Base-by-base conservation (phyloP, 352 stramenopile species). In the Globisporangium lucens region DNA sequence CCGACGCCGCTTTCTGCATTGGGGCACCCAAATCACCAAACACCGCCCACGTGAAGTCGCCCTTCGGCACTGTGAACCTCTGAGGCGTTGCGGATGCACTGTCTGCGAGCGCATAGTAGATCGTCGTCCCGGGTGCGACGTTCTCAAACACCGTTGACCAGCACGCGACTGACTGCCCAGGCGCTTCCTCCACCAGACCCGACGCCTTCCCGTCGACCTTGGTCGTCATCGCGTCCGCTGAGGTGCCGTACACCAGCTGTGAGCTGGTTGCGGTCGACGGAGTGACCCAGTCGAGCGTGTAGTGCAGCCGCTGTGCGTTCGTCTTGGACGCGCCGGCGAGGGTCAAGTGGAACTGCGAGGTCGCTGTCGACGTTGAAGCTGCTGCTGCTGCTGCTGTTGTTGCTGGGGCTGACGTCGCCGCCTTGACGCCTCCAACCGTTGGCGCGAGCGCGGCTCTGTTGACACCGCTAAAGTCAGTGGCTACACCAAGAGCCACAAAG, bases 211-310 rank as follows among this genome's bases (percentile, higher is more conserved):
- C 84, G 0, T 69, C 46, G 9, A 89, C 65, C 27, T 66, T 67
- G 9, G 74, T 71, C 56, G 75, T 68, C 15, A 89, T 65, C n/a
- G 66, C 56, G 24, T 73, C 73, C 7, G 78, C 74, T 1, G 76
- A 80, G 1, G 76, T 68, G 57, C 82, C 84, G 57, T 77, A 87
- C 27, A 72, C 56, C 17, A 92, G 27, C 5, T 75, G 61, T 10
- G 82, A 88, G 29, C 67, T 67, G 15, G 71, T 77, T 3, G 65
- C 63, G 0, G 63, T 75, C 10, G 77, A 59, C 1, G 75, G 55
- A 2, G 81, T 87, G 71, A 93, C 73, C 84, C 84, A 93, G 66
- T 93, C 84, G 52, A 93, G 67, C 72, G 87, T 89, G 72, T 90
- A 93, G 64, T 85, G 71, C 46, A 78, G 46, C 1, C 61, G 33